phyloP scores from a whole-genome alignment of 805 yeast genomes.

The Nakazawaea anatomiae region DNA sequence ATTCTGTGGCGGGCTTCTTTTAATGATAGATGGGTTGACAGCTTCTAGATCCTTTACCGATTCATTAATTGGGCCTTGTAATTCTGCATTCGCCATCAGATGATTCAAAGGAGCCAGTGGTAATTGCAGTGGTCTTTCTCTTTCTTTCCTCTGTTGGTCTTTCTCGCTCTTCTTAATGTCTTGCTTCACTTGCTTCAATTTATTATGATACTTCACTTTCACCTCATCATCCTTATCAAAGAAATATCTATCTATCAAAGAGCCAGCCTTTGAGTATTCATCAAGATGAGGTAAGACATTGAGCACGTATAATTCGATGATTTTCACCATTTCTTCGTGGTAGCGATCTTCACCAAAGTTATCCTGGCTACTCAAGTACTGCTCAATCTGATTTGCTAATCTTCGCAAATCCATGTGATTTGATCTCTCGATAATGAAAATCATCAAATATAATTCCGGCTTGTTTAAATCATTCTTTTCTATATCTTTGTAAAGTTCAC shows the following conservation, averaged over 20 bases:
- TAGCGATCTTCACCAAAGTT: background rate
- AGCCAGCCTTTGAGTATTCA: conserved; percentile 13
- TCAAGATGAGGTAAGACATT: conserved; percentile 18
- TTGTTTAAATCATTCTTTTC: conserved; percentile 12
- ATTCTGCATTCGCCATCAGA: background rate
- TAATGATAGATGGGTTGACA: background rate
- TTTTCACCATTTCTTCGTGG: conserved; percentile 11
- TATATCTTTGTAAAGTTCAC: conserved; percentile 18
- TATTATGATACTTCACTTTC: conserved; percentile 1
- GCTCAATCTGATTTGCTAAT: conserved; percentile 19
- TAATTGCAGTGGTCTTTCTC: background rate
- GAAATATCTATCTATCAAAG: conserved; percentile 8
- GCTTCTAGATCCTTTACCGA: background rate
- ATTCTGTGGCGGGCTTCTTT: background rate
- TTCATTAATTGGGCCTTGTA: too few relatives aligned
- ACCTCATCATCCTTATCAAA: conserved; percentile 1
- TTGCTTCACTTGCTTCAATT: background rate
- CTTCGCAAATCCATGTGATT: conserved; percentile 18
- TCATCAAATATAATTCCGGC: conserved; percentile 22
- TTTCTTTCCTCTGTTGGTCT: conserved; percentile 1
- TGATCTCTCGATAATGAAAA: conserved; percentile 24
- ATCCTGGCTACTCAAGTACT: conserved; percentile 11
- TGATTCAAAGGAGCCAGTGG: background rate
- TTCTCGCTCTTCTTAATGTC: background rate
- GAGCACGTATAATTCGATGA: conserved; percentile 20